Conservation (phyloP, 75 land plant species). For the Larix kaempferi region DNA sequence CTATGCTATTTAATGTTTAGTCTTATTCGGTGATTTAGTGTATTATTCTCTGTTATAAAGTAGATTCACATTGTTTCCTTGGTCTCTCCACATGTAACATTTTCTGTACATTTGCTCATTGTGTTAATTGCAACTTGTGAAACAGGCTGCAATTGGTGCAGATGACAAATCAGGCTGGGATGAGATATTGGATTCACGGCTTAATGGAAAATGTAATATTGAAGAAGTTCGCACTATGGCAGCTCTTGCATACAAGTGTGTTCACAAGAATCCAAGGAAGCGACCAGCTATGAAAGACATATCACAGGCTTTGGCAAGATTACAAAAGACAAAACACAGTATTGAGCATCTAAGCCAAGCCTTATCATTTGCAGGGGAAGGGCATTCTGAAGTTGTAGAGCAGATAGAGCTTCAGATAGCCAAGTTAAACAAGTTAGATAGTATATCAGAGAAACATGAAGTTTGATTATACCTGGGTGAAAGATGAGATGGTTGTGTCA, state of each 20-base stretch:
- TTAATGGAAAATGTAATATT: constrained; percentile 56
- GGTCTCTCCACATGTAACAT: not conserved
- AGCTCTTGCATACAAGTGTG: constrained; percentile 69
- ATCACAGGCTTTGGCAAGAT: constrained; percentile 55
- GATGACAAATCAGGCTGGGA: constrained; percentile 88
- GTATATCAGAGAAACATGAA: constrained; percentile 6
- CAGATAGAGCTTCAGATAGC: constrained; percentile 58
- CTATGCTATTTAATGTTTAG: too few relatives aligned
- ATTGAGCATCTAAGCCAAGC: constrained; percentile 27
- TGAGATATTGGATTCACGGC: constrained; percentile 67
- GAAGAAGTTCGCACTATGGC: constrained; percentile 76
- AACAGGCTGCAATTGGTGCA: constrained; percentile 69
- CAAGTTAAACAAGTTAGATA: constrained; percentile 38
- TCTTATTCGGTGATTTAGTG: not conserved
- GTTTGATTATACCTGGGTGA: not conserved
- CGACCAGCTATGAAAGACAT: constrained; percentile 85
- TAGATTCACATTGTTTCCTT: not conserved
- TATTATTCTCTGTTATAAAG: not conserved
- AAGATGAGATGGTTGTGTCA: not conserved
- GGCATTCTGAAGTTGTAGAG: constrained; percentile 22
- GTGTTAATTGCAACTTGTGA: constrained; percentile 3
- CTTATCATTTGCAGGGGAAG: constrained; percentile 27
- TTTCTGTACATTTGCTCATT: not conserved
- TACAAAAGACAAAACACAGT: constrained; percentile 20
- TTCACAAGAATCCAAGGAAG: constrained; percentile 39